Evolutionary conservation across 1,284 basidiomycete genomes (phyloP), one percentile per base, ranked within the genome.

Genomic region (Leccinum angustisporum): DNA sequence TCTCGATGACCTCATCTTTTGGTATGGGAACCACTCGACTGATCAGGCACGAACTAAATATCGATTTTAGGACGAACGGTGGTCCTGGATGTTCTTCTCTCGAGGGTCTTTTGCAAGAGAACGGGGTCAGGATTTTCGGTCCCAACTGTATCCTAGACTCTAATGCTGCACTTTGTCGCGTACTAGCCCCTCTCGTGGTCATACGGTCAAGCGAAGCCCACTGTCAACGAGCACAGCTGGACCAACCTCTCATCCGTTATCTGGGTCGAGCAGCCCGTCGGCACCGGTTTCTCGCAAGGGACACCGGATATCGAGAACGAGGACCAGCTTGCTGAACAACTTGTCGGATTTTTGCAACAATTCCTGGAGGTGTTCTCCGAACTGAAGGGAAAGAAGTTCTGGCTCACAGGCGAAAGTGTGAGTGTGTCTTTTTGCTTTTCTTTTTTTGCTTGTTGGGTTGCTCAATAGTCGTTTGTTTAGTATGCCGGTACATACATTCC

Each of bases 241-340:
- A 91, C 89, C 1, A 93, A 93, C 68, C 77, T 93, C 31, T 89
- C 88, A 1, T 90, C 86, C 63, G 77, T 93, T n/a, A 75, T 94
- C 14, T 94, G 83, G 80, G 83, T 94, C 7, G 92, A 95, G 68
- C 93, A 95, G 68, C 92, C 92, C 0, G 86, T 93, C 31, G 89
- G 90, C 11, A 92, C 91, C 0, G 92, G 93, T 1, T 94, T 88
- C 71, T 88, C 88, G 1, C 86, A 87, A 65, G 93, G 93, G 6
- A 80, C 68, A 6, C 88, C 90, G 1, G 84, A 87, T 62, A 87
- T 88, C 30, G 64, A 91, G 82, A 79, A 90, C 58, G 88, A 91
- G 67, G 80, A 86, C 36, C 85, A 88, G 46, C 79, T 91, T 4
- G 85, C 83, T 0, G 77, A 67, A 25, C 77, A 78, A 54, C 68